Evolutionary conservation across 2,329 filamentous ascomycete genomes (phyloP).

Genomic region (Pseudovirgaria hyperparasitica): DNA sequence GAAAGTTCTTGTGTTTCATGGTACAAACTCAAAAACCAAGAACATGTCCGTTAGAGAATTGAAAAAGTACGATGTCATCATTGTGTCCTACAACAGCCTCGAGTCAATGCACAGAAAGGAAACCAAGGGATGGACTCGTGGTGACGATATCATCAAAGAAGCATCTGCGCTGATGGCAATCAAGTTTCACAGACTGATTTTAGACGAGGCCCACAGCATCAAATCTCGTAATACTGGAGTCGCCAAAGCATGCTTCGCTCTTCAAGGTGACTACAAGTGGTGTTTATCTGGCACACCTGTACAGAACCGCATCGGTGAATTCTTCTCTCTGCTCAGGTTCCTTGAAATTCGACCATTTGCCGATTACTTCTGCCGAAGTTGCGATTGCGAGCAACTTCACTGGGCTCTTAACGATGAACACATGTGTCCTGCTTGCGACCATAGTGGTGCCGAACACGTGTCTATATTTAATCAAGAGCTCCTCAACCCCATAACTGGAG

Average conservation of each 20-base stretch:
- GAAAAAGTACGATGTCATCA: constrained; percentile 78
- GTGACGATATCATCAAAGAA: constrained; percentile 70
- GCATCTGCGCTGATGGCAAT: constrained; percentile 66
- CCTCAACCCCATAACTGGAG: constrained; percentile 57
- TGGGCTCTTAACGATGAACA: constrained; percentile 68
- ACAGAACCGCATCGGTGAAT: constrained; percentile 94
- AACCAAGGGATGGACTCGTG: constrained; percentile 75
- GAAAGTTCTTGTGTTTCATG: constrained; percentile 83
- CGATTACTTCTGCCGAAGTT: constrained; percentile 86
- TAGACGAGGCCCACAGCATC: constrained; percentile 94
- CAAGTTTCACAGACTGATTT: constrained; percentile 77
- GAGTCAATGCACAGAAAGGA: constrained; percentile 91
- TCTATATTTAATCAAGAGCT: constrained; percentile 93
- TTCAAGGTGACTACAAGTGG: constrained; percentile 84
- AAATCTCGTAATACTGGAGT: constrained; percentile 82
- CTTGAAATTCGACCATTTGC: constrained; percentile 80
- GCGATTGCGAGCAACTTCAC: constrained; percentile 66
- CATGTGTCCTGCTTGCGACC: constrained; percentile 57
- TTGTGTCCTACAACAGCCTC: constrained; percentile 88
- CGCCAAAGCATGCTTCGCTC: constrained; percentile 86
- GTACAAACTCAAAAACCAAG: constrained; percentile 74
- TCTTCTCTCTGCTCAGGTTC: constrained; percentile 89
- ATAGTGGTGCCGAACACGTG: constrained; percentile 52
- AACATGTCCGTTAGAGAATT: constrained; percentile 61
- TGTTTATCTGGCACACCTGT: constrained; percentile 90